A percentile compares a stretch with the other conserved stretches of the same genome.
Conservation (phyloP, 768 basidiomycete genomes). For the Collybia sordida region DNA sequence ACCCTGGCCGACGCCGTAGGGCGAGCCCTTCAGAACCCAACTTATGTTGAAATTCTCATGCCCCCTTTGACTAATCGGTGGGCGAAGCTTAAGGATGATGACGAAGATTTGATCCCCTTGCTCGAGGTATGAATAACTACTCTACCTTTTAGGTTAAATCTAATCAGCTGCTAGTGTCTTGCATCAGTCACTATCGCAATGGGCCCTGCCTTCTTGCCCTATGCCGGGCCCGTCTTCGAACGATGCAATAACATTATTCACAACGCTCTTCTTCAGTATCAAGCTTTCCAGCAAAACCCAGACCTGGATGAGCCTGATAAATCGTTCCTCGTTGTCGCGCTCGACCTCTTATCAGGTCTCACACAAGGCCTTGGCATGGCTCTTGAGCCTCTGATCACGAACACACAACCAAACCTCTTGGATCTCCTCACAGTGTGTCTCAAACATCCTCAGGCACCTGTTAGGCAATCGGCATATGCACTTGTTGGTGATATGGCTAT, state of each 20-base stretch:
- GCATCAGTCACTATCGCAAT: conserved; percentile 98
- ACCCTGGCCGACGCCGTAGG: conserved; percentile 98
- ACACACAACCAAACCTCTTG: conserved; percentile 75
- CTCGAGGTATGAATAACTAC: conserved; percentile 68
- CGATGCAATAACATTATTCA: conserved; percentile 89
- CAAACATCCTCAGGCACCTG: conserved; percentile 93
- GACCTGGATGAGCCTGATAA: conserved; percentile 95
- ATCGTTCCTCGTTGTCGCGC: conserved; percentile 95
- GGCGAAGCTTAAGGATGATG: conserved; percentile 88
- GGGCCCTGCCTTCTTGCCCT: conserved; percentile 83
- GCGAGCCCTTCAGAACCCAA: conserved; percentile 76
- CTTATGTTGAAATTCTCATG: conserved; percentile 94
- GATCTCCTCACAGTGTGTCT: conserved; percentile 83
- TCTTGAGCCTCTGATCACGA: conserved; percentile 71
- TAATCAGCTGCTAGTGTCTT: conserved; percentile 64
- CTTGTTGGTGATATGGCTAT: conserved; percentile 98
- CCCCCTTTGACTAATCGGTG: conserved; percentile 89
- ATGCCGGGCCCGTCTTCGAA: conserved; percentile 89
- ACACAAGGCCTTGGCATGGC: conserved; percentile 88
- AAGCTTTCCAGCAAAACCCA: conserved; percentile 83
- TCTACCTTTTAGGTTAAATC: neutral
- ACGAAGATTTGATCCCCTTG: conserved; percentile 90
- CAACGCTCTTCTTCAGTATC: conserved; percentile 78
- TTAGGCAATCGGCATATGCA: conserved; percentile 97
- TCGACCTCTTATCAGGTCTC: conserved; percentile 94